These are phyloP conservation scores for Suillus sp. DNA, from an alignment of 768 basidiomycete species.

Conservation along the genomic window DNA sequence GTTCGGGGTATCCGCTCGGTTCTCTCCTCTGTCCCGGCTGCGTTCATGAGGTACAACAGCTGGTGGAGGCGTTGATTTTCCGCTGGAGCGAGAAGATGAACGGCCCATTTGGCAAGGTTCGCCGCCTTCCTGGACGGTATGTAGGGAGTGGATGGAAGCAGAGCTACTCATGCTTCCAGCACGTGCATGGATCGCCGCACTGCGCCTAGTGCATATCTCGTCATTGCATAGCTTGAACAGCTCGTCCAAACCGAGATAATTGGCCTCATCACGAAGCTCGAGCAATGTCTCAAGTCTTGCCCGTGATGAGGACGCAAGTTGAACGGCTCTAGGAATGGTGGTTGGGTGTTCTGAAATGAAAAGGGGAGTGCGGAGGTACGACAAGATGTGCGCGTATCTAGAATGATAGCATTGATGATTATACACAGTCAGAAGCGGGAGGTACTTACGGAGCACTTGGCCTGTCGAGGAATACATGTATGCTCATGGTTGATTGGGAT, in stretches of 20 bases:
- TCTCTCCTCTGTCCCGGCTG: conserved; percentile 19
- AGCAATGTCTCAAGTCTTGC: conserved; percentile 65
- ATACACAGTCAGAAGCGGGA: not conserved
- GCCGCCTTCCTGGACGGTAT: conserved; percentile 57
- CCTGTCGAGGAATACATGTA: conserved; percentile 80
- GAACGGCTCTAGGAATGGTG: conserved; percentile 60
- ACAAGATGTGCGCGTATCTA: conserved; percentile 72
- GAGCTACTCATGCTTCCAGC: conserved; percentile 44
- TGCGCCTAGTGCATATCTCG: conserved; percentile 60
- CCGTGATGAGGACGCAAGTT: conserved; percentile 45
- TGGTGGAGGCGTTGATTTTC: not conserved
- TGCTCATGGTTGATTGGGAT: conserved; percentile 42
- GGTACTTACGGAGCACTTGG: conserved; percentile 74
- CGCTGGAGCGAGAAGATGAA: conserved; percentile 11
- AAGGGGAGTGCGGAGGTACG: conserved; percentile 66
- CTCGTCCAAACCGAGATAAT: conserved; percentile 67
- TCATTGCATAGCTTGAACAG: conserved; percentile 67
- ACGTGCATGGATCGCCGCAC: conserved; percentile 39
- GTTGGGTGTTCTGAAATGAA: conserved; percentile 48
- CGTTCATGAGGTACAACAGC: conserved; percentile 17
- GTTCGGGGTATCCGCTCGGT: not conserved
- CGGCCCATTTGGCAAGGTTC: conserved; percentile 33
- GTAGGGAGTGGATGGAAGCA: conserved; percentile 60
- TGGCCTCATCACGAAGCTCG: conserved; percentile 79
- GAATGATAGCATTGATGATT: conserved; percentile 11